Percentiles rank a stretch among this genome's conserved stretches.
These are phyloP conservation scores for Umbelopsis sp. DNA, from an alignment of 192 early-diverging fungal species.

Conservation along the genomic window DNA sequence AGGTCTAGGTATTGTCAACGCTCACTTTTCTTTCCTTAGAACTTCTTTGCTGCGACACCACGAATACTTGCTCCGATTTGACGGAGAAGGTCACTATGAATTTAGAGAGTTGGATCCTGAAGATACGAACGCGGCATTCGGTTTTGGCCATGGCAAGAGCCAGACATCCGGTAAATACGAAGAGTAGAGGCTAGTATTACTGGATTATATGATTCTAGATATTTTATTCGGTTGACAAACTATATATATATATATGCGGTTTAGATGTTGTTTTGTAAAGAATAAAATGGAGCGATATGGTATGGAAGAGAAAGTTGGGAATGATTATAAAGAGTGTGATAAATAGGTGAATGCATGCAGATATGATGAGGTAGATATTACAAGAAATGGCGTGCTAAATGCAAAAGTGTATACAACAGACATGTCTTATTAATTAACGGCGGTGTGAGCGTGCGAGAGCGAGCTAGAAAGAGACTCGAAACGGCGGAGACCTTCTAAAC, in stretches of 20 bases:
- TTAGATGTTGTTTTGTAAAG: too few relatives aligned
- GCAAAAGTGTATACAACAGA: too few relatives aligned
- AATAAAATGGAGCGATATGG: too few relatives aligned
- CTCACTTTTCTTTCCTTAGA: slow-evolving; percentile 7
- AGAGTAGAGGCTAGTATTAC: slow-evolving; percentile 11
- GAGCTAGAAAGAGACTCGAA: neutral
- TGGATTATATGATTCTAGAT: neutral
- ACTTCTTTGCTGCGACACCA: slow-evolving; percentile 53
- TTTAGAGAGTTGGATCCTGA: slow-evolving; percentile 57
- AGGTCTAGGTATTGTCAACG: neutral
- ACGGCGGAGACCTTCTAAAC: slow-evolving; percentile 1
- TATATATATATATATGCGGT: too few relatives aligned
- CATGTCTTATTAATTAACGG: neutral
- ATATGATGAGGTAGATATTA: too few relatives aligned
- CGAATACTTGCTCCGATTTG: slow-evolving; percentile 62
- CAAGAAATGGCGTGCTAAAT: too few relatives aligned
- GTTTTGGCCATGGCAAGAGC: slow-evolving; percentile 55
- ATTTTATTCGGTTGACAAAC: neutral
- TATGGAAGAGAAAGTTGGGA: too few relatives aligned
- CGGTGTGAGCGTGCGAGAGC: neutral
- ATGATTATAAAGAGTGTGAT: neutral
- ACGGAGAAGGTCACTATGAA: slow-evolving; percentile 66
- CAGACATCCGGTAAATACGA: slow-evolving; percentile 46
- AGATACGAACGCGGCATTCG: slow-evolving; percentile 47
- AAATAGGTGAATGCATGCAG: too few relatives aligned